These are phyloP conservation scores for Oryza punctata DNA, from an alignment of 176 grass and related monocot genomes.

Conservation along the genomic window DNA sequence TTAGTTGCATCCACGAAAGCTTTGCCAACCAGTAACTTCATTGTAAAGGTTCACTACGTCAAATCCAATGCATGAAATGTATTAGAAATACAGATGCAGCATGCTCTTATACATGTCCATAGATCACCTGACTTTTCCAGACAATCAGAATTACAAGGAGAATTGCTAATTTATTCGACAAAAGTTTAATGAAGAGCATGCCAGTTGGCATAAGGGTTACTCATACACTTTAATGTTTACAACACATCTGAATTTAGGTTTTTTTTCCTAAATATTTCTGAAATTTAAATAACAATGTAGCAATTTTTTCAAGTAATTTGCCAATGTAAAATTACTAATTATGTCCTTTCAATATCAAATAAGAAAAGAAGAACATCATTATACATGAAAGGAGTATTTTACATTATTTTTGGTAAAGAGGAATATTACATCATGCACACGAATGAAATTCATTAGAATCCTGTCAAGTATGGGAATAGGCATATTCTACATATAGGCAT, in stretches of 20 bases:
- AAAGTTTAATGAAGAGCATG: too few species aligned
- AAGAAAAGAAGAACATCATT: background rate
- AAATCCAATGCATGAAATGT: background rate
- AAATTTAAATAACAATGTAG: too few species aligned
- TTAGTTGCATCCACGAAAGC: constrained; percentile 1
- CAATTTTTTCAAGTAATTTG: background rate
- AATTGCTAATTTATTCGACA: too few species aligned
- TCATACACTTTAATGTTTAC: too few species aligned
- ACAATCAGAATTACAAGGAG: background rate
- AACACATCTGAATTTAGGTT: background rate
- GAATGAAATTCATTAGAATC: background rate
- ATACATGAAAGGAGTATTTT: constrained; percentile 2
- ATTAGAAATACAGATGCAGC: background rate
- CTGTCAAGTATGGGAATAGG: background rate
- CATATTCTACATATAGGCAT: background rate
- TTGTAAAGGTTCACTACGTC: background rate
- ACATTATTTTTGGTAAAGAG: too few species aligned
- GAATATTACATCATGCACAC: too few species aligned
- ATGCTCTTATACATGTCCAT: background rate
- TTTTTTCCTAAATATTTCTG: background rate
- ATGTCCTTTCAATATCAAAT: too few species aligned
- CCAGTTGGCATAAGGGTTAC: too few species aligned
- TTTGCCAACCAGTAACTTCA: background rate
- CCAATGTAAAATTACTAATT: too few species aligned
- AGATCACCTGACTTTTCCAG: background rate